Base-by-base conservation (phyloP, 2,329 filamentous ascomycete species). In the Aspergillus ustus region DNA sequence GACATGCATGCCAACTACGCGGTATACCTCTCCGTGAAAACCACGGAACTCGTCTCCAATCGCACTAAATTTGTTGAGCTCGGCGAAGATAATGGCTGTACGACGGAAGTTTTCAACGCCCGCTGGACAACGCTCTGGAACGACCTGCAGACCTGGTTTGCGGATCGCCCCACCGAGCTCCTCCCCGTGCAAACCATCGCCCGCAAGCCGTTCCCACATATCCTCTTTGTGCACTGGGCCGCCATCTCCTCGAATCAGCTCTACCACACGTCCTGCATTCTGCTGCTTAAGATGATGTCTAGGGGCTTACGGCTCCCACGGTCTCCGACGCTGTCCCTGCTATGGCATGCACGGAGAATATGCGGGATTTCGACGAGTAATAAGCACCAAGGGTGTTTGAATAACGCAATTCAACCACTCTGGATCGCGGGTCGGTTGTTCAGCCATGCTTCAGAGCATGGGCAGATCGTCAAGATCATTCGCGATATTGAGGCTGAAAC, bases 1-100 rank as follows among this genome's bases (percentile, higher is more conserved):
- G 85, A 88, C 65, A 85, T 84, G 79, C 81, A 86, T 63, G 85
- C 85, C 34, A 87, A 87, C 66, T 85, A 84, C 64, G 80, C 85
- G 7, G 84, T 88, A 2, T 88, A 84, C 64, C 77, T 88, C 1
- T 83, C 80, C 54, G 81, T 84, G 4, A 80, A 79, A 59, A 80
- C 81, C 2, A 84, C 81, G 61, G 80, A 85, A 64, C 78, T 87
- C 3, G 74, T 84, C 13, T 78, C 81, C 8, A 77, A 81, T 56
- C 80, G 80, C 19, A 84, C 83, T 3, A 80, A 80, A 37, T 82
- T 77, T 63, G 66, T 79, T 3, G 83, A 85, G 65, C 73, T 84
- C 1, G 80, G 79, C 6, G 77, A 81, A 58, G 69, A 75, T 7
- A 82, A 82, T 63, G 78, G 78, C 4, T 82, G 80, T 58, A 74